These are phyloP conservation scores for Calycina herbarum DNA, from an alignment of 2,329 filamentous ascomycete genomes.

Conservation along the genomic window DNA sequence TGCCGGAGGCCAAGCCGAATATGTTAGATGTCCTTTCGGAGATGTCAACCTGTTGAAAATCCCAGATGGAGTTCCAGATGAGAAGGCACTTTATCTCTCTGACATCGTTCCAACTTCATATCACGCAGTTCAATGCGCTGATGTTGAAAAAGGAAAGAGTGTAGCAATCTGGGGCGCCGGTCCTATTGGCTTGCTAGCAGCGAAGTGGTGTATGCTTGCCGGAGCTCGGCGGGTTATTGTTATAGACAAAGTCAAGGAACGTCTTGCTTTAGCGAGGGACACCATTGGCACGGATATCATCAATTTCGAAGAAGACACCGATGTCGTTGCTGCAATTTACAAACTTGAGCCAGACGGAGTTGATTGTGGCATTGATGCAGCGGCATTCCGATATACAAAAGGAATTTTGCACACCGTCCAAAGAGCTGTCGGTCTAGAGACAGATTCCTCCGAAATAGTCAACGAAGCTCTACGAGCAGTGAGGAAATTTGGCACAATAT, in stretches of 20 bases:
- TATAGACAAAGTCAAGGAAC: conserved; percentile 57
- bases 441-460: conserved; percentile 59
- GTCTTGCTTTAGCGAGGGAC: conserved; percentile 57
- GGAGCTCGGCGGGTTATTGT: conserved; percentile 63
- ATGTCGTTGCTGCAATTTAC: conserved; percentile 56
- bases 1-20: conserved; percentile 67
- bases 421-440: conserved; percentile 57
- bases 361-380: conserved; percentile 66
- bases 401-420: conserved; percentile 59
- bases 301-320: conserved; percentile 54
- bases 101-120: conserved; percentile 64
- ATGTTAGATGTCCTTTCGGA: conserved; percentile 63
- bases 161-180: conserved; percentile 67
- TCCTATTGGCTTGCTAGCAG: conserved; percentile 64
- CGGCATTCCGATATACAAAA: conserved; percentile 59
- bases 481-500: conserved; percentile 54
- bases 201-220: conserved; percentile 53
- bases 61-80: conserved; percentile 65
- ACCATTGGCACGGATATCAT: conserved; percentile 57
- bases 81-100: conserved; percentile 64
- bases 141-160: conserved; percentile 60
- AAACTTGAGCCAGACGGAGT: conserved; percentile 59
- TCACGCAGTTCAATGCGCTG: conserved; percentile 65
- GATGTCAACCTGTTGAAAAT: conserved; percentile 64
- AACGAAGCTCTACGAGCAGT: conserved; percentile 57